Evolutionary conservation across 148 eudicot genomes (phyloP), one percentile per base, ranked within the genome.

Genomic region (Fagopyrum tataricum): DNA sequence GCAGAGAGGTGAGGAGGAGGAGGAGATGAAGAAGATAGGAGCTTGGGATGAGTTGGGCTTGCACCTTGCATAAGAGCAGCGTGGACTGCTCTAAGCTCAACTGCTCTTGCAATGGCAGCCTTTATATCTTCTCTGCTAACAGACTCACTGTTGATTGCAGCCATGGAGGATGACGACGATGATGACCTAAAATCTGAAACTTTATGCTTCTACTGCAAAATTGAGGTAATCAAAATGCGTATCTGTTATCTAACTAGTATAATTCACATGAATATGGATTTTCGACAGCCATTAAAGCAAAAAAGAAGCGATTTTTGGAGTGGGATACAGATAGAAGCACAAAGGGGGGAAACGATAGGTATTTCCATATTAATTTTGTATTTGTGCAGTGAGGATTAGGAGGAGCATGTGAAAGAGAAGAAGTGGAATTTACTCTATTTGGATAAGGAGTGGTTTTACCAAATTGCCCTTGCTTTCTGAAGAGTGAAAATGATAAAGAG

Each of bases 41-140:
- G n/a, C 39, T 10, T 5, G 21, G 71, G 40, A 67, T 40, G 44
- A 39, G 46, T 70, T 67, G 89, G 87, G 81, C 86, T 86, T 40
- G 53, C 82, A 6, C 75, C 83, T 68, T 86, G 88, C 71, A 86
- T 48, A 18, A 90, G 79, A 77, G 90, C 90, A 61, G 98, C 89
- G 76, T 91, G 97, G 62, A 93, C 79, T 23, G 97, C 92, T 80
- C 98, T 81, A 10, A 93, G 91, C 84, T 93, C 97, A 46, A 84
- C 90, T 0, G 95, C 93, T 82, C 91, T 93, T 37, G 88, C 92
- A 71, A 93, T 85, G 79, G 98, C 92, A 15, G 84, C 82, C 78
- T 89, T 72, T 78, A 93, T 78, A 13, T 87, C 88, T 79, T 84
- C 61, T 77, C 90, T 83, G 24, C 79, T 88, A 20, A 81, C 74